Base-by-base conservation (phyloP, 768 basidiomycete species). In the Cyclocybe cylindracea region DNA sequence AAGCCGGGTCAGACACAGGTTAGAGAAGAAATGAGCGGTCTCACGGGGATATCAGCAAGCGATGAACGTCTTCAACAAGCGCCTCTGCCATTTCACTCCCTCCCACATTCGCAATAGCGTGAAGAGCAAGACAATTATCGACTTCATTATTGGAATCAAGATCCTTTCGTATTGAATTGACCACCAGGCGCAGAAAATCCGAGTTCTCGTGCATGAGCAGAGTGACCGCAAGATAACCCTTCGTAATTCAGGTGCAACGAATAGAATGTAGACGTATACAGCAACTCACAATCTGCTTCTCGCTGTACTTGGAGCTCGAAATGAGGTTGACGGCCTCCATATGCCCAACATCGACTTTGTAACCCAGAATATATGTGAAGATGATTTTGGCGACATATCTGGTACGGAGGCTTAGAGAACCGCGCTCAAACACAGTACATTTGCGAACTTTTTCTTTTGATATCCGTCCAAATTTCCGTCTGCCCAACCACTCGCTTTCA, bases 241-340 rank as follows among this genome's bases (percentile, higher is more conserved):
- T 58, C 18, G 39, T 64, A 47, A 58, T 55, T 48, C 34, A 50
- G 24, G 44, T 56, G 50, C 10, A 51, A 35, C 46, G 18, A 37
- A 38, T 19, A 10, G 4, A 36, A 33, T 5, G 32, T 16, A 39
- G n/a, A 39, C 50, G 36, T 31, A 16, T 43, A 56, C 19, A 48
- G 42, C 9, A 24, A 70, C 91, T 58, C 66, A 97, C 96, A 56
- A 99, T 98, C 70, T 99, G 97, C 72, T 99, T 99, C 76, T 99
- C 97, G 63, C 89, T 94, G 66, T 99, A 99, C 63, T 98, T 98
- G 32, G 83, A 71, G 63, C 91, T 94, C 24, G 95, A 91, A 59
- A 99, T 98, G 58, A 99, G 80, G 69, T 99, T 98, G 59, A 98
- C 94, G 19, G 97, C 96, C 65, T 98, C 95, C 95, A 98, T 97